Base-by-base conservation (phyloP, 1,139 yeast genomes). In the Suhomyces guaymorum region DNA sequence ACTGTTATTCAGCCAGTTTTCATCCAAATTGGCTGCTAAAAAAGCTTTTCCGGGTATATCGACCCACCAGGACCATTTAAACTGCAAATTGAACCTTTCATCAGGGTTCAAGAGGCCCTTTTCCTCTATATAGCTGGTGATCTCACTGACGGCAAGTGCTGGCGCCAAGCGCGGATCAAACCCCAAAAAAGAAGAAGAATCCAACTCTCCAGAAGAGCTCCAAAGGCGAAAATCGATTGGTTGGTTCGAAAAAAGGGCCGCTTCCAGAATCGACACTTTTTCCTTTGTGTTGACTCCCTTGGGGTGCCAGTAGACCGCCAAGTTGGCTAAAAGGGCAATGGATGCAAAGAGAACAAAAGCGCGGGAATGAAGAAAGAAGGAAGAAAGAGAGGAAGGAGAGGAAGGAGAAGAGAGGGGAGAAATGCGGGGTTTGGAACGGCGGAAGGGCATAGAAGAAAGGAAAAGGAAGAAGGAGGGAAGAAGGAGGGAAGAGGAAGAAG, bases 121-220 rank as follows among this genome's bases (percentile, higher is more conserved):
- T 24, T 39, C 11, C 22, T 24, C 5, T 26, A 11, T 15, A 16
- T 20, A 13, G 34, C 8, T 4, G 13, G 24, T 11, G 5, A 52
- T 24, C 4, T 33, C 24, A n/a, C 39, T 23, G 7, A 48, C 20
- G 38, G 47, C 39, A 4, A 52, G 35, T 3, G 55, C 49, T 6
- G 53, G 52, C 28, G 49, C 36, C 12, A 51, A 32, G 9, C 57
- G 30, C 5, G 59, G 54, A 37, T 54, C 59, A 32, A 34, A 37
- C 3, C 26, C 14, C 9, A n/a, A n/a, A n/a, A n/a, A n/a, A n/a
- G n/a, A n/a, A n/a, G n/a, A n/a, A n/a, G n/a, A n/a, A n/a, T n/a
- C n/a, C n/a, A n/a, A n/a, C n/a, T n/a, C n/a, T n/a, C n/a, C n/a
- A n/a, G n/a, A n/a, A n/a, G 38, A 26, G 3, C 13, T 9, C 19